phyloP scores from a whole-genome alignment of 1,139 yeast species.

The Kazachstania sp. region DNA sequence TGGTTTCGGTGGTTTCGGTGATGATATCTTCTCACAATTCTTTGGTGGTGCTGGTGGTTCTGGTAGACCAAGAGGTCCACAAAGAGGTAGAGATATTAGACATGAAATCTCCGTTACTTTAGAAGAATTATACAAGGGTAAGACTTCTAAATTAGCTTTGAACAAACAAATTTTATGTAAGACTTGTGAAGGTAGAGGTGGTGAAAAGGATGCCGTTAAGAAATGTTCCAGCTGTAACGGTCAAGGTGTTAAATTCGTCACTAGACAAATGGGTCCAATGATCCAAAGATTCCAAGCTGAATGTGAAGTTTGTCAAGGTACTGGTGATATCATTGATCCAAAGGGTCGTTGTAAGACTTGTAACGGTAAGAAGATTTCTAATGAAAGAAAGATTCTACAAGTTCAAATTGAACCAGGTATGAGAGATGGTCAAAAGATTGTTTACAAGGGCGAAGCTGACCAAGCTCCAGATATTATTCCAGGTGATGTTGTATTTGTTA shows the following conservation, averaged over 20 bases:
- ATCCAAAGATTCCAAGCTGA: conserved; percentile 94
- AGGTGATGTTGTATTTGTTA: conserved; percentile 90
- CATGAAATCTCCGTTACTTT: conserved; percentile 79
- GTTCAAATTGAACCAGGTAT: conserved; percentile 96
- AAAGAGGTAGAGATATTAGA: conserved; percentile 80
- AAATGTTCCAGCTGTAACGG: conserved; percentile 84
- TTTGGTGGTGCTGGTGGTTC: conserved; percentile 52
- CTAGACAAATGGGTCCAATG: conserved; percentile 99
- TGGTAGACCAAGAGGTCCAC: conserved; percentile 76
- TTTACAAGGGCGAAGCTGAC: conserved; percentile 93
- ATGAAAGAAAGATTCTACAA: conserved; percentile 87
- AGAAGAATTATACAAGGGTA: conserved; percentile 92
- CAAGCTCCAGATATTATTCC: conserved; percentile 93
- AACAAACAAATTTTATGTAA: conserved; percentile 87
- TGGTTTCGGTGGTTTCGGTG: conserved; percentile 68
- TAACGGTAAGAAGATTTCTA: conserved; percentile 78
- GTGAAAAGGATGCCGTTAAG: conserved; percentile 85
- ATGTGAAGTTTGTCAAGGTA: conserved; percentile 88
- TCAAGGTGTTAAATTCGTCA: conserved; percentile 82
- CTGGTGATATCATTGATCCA: conserved; percentile 81
- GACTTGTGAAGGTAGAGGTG: conserved; percentile 91
- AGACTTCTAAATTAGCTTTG: conserved; percentile 85
- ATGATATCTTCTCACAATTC: conserved; percentile 87
- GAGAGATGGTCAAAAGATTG: conserved; percentile 89
- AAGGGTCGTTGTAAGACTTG: conserved; percentile 86